Conservation (phyloP, 306 rosid genomes). For the Delonix regia region DNA sequence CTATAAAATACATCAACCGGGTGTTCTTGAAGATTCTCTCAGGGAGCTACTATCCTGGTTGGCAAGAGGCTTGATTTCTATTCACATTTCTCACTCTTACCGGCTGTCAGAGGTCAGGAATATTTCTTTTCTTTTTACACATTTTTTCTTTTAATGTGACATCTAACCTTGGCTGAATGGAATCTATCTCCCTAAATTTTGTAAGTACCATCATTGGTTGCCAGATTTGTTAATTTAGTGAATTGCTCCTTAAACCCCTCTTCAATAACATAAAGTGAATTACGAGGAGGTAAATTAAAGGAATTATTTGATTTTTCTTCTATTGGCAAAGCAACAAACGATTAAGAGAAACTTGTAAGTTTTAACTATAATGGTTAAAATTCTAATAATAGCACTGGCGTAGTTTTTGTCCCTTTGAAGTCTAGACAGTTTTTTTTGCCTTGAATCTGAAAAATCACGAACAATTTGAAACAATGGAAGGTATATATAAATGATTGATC, state of each 20-base stretch:
- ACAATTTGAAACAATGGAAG: background rate
- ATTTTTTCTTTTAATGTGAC: slow-evolving; percentile 1
- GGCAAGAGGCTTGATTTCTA: slow-evolving; percentile 70
- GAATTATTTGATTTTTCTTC: background rate
- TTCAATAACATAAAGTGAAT: background rate
- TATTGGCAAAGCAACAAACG: background rate
- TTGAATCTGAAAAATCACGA: background rate
- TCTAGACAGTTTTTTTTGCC: background rate
- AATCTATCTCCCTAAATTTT: background rate
- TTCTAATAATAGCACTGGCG: background rate
- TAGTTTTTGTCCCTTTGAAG: background rate
- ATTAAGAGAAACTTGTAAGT: background rate
- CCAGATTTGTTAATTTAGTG: background rate
- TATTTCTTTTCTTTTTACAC: background rate
- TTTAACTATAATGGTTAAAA: background rate
- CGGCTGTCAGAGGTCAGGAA: slow-evolving; percentile 72
- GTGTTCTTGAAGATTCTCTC: slow-evolving; percentile 80
- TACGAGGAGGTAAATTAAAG: background rate
- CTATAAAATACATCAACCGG: slow-evolving; percentile 71
- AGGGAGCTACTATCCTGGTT: slow-evolving; percentile 82
- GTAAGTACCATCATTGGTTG: background rate
- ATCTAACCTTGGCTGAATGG: background rate
- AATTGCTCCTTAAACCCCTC: background rate
- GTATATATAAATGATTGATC: background rate
- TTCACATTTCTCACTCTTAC: slow-evolving; percentile 82